Evolutionary conservation across 148 eudicot species (phyloP), one percentile per base, ranked within the genome.

Genomic region (Polygonum maritimum): DNA sequence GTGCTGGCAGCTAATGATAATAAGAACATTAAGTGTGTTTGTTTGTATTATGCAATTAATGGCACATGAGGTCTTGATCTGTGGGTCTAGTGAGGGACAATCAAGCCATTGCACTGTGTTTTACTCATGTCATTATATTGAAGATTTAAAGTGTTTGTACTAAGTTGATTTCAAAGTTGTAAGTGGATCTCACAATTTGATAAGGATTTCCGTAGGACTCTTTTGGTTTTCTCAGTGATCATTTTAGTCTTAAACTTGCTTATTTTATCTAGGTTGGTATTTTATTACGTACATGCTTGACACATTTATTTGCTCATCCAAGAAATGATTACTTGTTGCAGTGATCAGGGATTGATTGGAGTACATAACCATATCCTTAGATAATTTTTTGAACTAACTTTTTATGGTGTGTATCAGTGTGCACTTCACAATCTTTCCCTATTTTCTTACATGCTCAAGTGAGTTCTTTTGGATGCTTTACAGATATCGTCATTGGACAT

Each of bases 401-500:
- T 67, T 45, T 67, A 9, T 35, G 5, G 33, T 19, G 62, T 52
- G 58, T 57, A 21, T 57, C 12, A 19, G 13, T 22, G 26, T 18
- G 21, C 63, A 57, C 7, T 57, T 19, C 31, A 19, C 26, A 7
- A 1, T 5, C 33, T 7, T 21, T 21, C 4, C 12, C 31, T 7
- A 31, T 21, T 12, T 63, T 14, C 6, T 31, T 7, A 12, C 12
- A 10, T 67, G 15, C 15, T 35, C 9, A 67, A 38, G 44, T 15
- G 10, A 14, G 41, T 35, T n/a, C 38, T 36, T 67, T 67, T 67
- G 44, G 71, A 36, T 52, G 47, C 38, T 41, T 35, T 82, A 69
- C 70, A 95, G 97, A 86, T 79, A 44, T 75, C 83, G 78, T 26
- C 91, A 88, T 71, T 95, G 97, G 97, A 81, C 40, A 78, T 80